Conservation (phyloP, 1,139 yeast species). For the Geotrichum phurueaensis region DNA sequence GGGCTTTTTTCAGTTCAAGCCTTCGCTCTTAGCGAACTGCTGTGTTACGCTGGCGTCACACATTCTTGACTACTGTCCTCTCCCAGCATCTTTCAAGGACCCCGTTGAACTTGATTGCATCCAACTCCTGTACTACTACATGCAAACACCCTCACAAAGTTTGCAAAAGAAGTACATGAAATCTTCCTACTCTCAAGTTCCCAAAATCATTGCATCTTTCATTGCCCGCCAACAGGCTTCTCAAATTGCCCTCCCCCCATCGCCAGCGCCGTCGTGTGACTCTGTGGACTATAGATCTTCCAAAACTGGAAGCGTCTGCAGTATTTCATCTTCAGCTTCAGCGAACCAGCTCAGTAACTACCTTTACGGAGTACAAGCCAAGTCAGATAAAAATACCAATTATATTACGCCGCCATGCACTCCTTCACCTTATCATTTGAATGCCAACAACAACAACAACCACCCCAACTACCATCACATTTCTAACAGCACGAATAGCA, state of each 20-base stretch:
- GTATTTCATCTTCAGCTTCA: constrained; percentile 14
- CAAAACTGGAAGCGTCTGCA: constrained; percentile 19
- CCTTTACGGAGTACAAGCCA: background rate
- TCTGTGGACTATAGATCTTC: constrained; percentile 21
- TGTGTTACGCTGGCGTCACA: constrained; percentile 73
- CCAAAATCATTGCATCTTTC: constrained; percentile 30
- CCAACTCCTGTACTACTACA: constrained; percentile 32
- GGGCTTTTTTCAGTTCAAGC: constrained; percentile 53
- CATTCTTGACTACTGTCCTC: constrained; percentile 39
- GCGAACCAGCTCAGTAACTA: background rate
- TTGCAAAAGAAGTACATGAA: constrained; percentile 37
- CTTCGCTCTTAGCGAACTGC: constrained; percentile 61
- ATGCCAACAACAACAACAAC: background rate
- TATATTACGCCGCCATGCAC: constrained; percentile 34
- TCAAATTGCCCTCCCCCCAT: constrained; percentile 23
- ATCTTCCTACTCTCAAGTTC: constrained; percentile 27
- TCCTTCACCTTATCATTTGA: constrained; percentile 18
- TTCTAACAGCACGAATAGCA: background rate
- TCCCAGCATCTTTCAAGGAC: constrained; percentile 7
- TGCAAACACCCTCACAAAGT: constrained; percentile 35
- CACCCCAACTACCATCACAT: background rate
- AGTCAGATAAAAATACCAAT: constrained; percentile 18
- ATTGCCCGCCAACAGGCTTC: constrained; percentile 25
- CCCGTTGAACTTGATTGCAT: constrained; percentile 16
- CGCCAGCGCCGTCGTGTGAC: constrained; percentile 25